Evolutionary conservation across 2,329 filamentous ascomycete genomes (phyloP), one percentile per base, ranked within the genome.

Genomic region (Phialemoniopsis sp.): DNA sequence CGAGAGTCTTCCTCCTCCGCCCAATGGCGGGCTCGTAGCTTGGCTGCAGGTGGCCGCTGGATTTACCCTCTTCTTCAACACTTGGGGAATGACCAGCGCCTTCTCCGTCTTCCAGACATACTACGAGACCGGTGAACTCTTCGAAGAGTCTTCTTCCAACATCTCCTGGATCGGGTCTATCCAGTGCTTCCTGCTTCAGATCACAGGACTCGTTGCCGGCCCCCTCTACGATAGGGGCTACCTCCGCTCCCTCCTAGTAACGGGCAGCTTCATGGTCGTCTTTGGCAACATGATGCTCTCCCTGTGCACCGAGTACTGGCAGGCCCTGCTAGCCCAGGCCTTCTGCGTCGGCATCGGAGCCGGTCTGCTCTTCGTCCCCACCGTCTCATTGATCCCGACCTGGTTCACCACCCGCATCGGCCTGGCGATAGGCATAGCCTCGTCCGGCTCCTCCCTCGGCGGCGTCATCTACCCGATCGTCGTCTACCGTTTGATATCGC

Each of bases 51-150:
- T 73, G 4, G 61, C 66, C 3, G 60, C 75, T 10, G 68, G 61
- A 3, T 75, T 75, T 48, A 57, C 73, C 35, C 63, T 78, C 34
- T 73, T 76, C 47, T 73, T 79, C 53, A 78, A 72, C 46, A 75
- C 76, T 2, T 81, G 77, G 67, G 61, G 63, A 2, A 50, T 66
- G 3, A 40, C 60, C 29, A 62, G 52, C 41, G 48, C 70, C 7
- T 80, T 76, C 40, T 72, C 72, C 7, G 67, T 73, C 3, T 81
- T 73, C 46, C 73, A 80, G 46, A 68, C 68, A 3, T 76, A 77
- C 57, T 80, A 80, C 46, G 10, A 6, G 10, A n/a, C n/a, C n/a
- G n/a, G n/a, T n/a, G 52, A 60, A 37, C 61, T 56, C 28, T 42
- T 73, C 50, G 39, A 50, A 40, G 34, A 51, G 14, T 51, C 41